Conservation (phyloP, 176 grass and related monocot genomes). For the Thalia dealbata region DNA sequence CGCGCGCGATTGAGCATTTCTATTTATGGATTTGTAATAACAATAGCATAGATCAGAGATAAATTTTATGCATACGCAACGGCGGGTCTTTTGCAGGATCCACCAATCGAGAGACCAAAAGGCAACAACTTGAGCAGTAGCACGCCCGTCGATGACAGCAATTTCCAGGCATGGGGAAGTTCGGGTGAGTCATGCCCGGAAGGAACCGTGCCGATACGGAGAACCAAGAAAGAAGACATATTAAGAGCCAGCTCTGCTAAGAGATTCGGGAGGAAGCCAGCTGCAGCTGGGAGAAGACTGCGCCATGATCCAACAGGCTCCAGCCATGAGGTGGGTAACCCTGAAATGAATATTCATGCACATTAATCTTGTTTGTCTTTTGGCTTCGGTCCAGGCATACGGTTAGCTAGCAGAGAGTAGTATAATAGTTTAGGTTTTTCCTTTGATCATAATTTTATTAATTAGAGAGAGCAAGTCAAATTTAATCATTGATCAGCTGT, state of each 20-base stretch:
- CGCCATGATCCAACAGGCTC: background rate
- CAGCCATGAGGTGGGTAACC: conserved; percentile 6
- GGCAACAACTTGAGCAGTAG: background rate
- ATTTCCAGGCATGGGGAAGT: background rate
- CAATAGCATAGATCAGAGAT: too few relatives aligned
- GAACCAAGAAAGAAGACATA: conserved; percentile 1
- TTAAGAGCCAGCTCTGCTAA: background rate
- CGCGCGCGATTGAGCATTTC: background rate
- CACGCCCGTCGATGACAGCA: too few relatives aligned
- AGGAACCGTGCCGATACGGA: conserved; percentile 10
- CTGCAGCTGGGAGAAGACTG: background rate
- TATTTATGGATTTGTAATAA: too few relatives aligned
- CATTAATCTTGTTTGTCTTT: too few relatives aligned
- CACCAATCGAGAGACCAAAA: background rate
- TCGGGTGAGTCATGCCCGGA: conserved; percentile 2
- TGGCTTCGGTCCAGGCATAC: too few relatives aligned
- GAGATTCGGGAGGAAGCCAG: conserved; percentile 8
- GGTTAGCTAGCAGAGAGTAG: too few relatives aligned
- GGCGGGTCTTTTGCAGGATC: background rate
- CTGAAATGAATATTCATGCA: background rate
- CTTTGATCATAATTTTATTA: background rate
- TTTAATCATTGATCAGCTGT: too few relatives aligned
- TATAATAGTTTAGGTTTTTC: too few relatives aligned
- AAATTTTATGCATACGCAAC: too few relatives aligned
- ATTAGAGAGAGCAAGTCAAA: too few relatives aligned